Conservation (phyloP, 2,329 filamentous ascomycete species). For the Massarina eburnea region DNA sequence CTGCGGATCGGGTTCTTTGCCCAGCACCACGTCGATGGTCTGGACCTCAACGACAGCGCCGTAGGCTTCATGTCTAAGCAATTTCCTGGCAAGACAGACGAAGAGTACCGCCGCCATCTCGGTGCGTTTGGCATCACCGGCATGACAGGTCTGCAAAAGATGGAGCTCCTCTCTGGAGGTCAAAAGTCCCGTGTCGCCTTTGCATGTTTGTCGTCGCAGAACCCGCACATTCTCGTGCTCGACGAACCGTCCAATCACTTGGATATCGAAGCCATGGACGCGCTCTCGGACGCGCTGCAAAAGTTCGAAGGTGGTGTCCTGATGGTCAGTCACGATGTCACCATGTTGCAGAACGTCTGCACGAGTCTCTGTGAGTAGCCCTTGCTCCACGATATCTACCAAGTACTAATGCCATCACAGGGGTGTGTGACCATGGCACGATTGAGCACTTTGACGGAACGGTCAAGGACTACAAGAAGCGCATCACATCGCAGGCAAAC, state of each 20-base stretch:
- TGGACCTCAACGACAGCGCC: slow-evolving; percentile 85
- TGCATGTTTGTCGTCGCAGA: slow-evolving; percentile 88
- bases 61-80: slow-evolving; percentile 95
- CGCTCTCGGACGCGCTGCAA: slow-evolving; percentile 78
- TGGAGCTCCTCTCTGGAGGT: slow-evolving; percentile 90
- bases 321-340: slow-evolving; percentile 99
- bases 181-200: slow-evolving; percentile 99
- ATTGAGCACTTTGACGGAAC: slow-evolving; percentile 96
- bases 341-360: slow-evolving; percentile 96
- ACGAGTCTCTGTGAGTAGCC: slow-evolving; percentile 69
- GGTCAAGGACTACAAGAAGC: slow-evolving; percentile 96
- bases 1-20: slow-evolving; percentile 95
- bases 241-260: slow-evolving; percentile 98
- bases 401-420: not conserved
- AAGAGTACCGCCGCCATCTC: slow-evolving; percentile 93
- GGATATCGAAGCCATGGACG: slow-evolving; percentile 99
- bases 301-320: slow-evolving; percentile 92
- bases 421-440: slow-evolving; percentile 89
- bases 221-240: slow-evolving; percentile 95
- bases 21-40: slow-evolving; percentile 95
- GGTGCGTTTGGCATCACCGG: slow-evolving; percentile 86
- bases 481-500: slow-evolving; percentile 86
- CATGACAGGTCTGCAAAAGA: slow-evolving; percentile 94
- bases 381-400: not conserved
- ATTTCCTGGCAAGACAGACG: slow-evolving; percentile 88